Conservation (phyloP, 1,284 basidiomycete species). For the Boletellus deceptivus region DNA sequence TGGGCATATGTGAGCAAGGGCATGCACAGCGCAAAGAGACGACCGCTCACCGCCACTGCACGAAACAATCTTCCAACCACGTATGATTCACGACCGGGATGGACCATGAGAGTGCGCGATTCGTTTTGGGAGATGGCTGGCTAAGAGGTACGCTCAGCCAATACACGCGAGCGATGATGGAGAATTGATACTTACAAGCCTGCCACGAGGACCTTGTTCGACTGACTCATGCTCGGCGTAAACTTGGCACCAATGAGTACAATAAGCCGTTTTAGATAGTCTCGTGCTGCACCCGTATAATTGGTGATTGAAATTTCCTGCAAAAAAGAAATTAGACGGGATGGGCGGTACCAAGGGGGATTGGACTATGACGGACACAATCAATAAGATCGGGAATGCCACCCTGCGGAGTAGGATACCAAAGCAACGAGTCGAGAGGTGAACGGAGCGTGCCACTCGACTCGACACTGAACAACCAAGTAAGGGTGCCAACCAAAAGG, state of each 20-base stretch:
- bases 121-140: conserved; percentile 37
- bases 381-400: conserved; percentile 43
- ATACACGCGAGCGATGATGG: neutral
- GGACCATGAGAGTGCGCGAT: conserved; percentile 73
- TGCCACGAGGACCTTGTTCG: conserved; percentile 78
- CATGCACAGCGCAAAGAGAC: neutral
- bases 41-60: conserved; percentile 55
- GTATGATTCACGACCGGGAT: conserved; percentile 86
- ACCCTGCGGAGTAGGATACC: conserved; percentile 49
- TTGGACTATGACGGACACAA: conserved; percentile 39
- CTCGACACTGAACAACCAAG: conserved; percentile 81
- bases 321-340: neutral
- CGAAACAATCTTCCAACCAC: conserved; percentile 88
- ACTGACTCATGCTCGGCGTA: conserved; percentile 73
- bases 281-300: conserved; percentile 80
- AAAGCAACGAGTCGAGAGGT: conserved; percentile 64
- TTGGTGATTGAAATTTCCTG: conserved; percentile 84
- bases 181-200: conserved; percentile 58
- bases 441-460: conserved; percentile 57
- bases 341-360: neutral
- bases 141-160: conserved; percentile 7
- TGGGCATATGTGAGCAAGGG: neutral
- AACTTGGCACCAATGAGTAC: conserved; percentile 74
- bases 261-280: conserved; percentile 85
- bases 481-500: conserved; percentile 70